These are phyloP conservation scores for Trichoderma sp. DNA, from an alignment of 2,329 filamentous ascomycete genomes.

Conservation along the genomic window DNA sequence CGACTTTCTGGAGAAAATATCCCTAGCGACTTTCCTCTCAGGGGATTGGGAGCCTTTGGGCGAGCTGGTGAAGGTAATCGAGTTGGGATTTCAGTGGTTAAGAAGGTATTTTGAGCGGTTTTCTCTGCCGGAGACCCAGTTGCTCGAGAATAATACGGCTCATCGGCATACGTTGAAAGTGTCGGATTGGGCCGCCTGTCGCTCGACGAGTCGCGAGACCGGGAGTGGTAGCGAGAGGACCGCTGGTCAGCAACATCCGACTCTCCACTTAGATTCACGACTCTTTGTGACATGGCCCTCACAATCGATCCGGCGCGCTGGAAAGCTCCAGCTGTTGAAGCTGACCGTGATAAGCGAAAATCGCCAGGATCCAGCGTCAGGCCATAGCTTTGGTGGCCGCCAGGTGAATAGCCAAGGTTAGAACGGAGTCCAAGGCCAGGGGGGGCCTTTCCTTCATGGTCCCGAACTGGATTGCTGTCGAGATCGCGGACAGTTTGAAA, in stretches of 20 bases:
- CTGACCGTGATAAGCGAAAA: constrained; percentile 62
- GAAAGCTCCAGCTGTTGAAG: constrained; percentile 66
- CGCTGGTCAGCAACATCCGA: constrained; percentile 78
- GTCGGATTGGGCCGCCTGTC: constrained; percentile 36
- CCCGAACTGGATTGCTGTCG: constrained; percentile 58
- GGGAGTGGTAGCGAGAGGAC: constrained; percentile 63
- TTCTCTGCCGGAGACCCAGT: constrained; percentile 54
- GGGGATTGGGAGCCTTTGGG: constrained; percentile 62
- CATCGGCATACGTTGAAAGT: constrained; percentile 49
- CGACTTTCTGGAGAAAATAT: constrained; percentile 80
- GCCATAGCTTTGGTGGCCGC: constrained; percentile 60
- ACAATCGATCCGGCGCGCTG: constrained; percentile 75
- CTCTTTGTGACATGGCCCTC: constrained; percentile 90
- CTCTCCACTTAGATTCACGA: constrained; percentile 96
- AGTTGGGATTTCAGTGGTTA: constrained; percentile 29
- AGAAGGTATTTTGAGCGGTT: constrained; percentile 33
- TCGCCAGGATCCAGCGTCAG: constrained; percentile 57
- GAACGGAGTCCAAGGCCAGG: constrained; percentile 55
- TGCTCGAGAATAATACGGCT: constrained; percentile 56
- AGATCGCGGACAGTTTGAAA: constrained; percentile 61
- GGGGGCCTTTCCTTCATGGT: constrained; percentile 59
- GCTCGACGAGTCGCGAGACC: constrained; percentile 51
- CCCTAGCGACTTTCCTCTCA: constrained; percentile 84
- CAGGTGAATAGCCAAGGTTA: constrained; percentile 59
- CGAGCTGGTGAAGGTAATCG: constrained; percentile 29